Percentiles rank a stretch among this genome's conserved stretches.
phyloP scores from a whole-genome alignment of 1,284 basidiomycete genomes.

The Termitomyces sp. region DNA sequence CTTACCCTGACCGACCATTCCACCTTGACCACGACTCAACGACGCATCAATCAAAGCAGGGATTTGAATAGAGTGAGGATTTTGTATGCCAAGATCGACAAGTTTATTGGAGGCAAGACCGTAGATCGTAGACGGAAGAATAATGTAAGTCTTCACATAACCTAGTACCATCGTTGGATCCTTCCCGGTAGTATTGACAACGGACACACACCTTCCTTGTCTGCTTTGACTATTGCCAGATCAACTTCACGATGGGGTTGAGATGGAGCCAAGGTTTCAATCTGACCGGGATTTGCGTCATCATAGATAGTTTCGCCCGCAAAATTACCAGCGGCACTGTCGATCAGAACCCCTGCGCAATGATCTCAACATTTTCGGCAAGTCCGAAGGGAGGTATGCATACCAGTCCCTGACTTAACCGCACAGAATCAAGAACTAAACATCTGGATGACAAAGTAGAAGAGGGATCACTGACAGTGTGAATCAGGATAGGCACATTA shows the following conservation, averaged over 20 bases:
- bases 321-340: conserved; percentile 37
- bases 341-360: conserved; percentile 34
- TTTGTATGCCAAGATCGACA: conserved; percentile 33
- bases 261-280: conserved; percentile 36
- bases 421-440: not conserved
- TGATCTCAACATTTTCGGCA: not conserved
- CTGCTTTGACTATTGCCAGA: conserved; percentile 38
- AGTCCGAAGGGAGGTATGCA: not conserved
- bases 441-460: too few species aligned
- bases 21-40: conserved; percentile 32
- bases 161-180: conserved; percentile 21
- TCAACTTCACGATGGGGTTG: conserved; percentile 45
- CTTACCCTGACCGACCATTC: conserved; percentile 36
- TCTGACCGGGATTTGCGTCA: conserved; percentile 38
- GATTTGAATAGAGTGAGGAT: conserved; percentile 32
- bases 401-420: conserved; percentile 15
- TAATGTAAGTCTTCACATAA: conserved; percentile 35
- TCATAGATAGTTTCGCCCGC: conserved; percentile 38
- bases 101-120: conserved; percentile 30
- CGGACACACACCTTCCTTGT: conserved; percentile 29
- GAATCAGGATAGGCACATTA: conserved; percentile 40
- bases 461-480: conserved; percentile 35
- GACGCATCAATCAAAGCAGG: conserved; percentile 28
- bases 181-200: not conserved
- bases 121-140: conserved; percentile 37